Evolutionary conservation across 2,329 filamentous ascomycete species (phyloP).

Genomic region (Cercospora sesami): DNA sequence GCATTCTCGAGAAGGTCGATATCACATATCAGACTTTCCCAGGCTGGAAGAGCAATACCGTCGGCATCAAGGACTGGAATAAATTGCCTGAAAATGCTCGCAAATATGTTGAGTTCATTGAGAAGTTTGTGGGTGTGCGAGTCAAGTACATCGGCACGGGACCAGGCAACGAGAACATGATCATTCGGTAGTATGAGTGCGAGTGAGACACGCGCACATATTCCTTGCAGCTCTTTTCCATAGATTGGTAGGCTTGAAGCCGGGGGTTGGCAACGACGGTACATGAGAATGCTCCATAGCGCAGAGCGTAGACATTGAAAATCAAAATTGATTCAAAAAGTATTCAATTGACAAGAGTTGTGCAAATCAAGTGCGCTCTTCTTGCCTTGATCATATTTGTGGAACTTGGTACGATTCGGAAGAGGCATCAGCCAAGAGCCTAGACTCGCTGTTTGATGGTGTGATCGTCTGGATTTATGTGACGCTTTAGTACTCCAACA

Average conservation of each 20-base stretch:
- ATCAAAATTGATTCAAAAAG: neutral
- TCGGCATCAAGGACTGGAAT: conserved; percentile 59
- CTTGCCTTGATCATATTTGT: neutral
- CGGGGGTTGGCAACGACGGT: conserved; percentile 4
- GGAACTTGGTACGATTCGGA: neutral
- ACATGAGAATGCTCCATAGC: neutral
- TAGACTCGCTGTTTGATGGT: neutral
- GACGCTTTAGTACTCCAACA: too few relatives aligned
- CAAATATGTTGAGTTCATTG: conserved; percentile 67
- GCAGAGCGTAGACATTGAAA: neutral
- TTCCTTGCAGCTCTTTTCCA: neutral
- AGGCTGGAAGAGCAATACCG: conserved; percentile 68
- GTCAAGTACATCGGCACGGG: conserved; percentile 68
- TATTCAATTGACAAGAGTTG: too few relatives aligned
- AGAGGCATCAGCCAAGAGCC: neutral
- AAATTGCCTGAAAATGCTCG: conserved; percentile 65
- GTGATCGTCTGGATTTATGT: neutral
- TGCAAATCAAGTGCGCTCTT: neutral
- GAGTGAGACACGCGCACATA: neutral
- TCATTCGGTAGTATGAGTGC: conserved; percentile 47
- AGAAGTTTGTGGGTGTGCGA: conserved; percentile 63
- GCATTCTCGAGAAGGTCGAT: conserved; percentile 58
- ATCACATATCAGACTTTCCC: conserved; percentile 68
- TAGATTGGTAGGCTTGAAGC: neutral
- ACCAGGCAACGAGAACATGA: conserved; percentile 65